Percentiles rank a stretch among this genome's conserved stretches.
phyloP scores from a whole-genome alignment of 257 asterid genomes.

The Solanum virginianum region DNA sequence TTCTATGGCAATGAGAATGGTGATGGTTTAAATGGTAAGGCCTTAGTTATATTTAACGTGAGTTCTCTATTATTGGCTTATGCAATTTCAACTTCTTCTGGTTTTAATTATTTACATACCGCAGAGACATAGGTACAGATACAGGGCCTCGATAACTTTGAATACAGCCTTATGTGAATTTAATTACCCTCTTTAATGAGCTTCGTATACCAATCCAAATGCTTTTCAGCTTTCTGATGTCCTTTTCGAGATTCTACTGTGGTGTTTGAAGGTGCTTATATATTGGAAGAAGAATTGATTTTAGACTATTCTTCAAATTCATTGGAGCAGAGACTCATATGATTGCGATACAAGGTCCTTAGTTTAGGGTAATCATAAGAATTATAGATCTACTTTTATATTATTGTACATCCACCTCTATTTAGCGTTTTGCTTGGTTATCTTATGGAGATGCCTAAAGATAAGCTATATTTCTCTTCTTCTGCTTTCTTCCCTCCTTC shows the following conservation, averaged over 20 bases:
- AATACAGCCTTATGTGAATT: background rate
- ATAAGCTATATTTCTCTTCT: background rate
- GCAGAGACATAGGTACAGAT: background rate
- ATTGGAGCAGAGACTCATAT: background rate
- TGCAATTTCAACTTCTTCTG: background rate
- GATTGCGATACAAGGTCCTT: background rate
- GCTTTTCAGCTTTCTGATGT: background rate
- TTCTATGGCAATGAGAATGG: slow-evolving; percentile 79
- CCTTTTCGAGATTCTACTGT: background rate
- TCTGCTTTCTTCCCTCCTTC: background rate
- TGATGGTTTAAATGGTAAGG: slow-evolving; percentile 72
- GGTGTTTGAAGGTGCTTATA: background rate
- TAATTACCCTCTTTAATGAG: background rate
- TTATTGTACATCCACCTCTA: background rate
- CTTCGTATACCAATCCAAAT: background rate
- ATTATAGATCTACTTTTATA: background rate
- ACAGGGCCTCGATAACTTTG: background rate
- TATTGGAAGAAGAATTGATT: background rate
- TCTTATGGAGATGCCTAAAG: background rate
- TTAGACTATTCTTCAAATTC: background rate
- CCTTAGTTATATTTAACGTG: background rate
- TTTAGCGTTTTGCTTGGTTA: background rate
- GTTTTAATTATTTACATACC: background rate
- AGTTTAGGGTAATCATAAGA: background rate
- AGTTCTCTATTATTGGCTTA: background rate